Percentiles rank a stretch among this genome's conserved stretches.
phyloP scores from a whole-genome alignment of 192 early-diverging fungal genomes.

The Coemansia sp. region DNA sequence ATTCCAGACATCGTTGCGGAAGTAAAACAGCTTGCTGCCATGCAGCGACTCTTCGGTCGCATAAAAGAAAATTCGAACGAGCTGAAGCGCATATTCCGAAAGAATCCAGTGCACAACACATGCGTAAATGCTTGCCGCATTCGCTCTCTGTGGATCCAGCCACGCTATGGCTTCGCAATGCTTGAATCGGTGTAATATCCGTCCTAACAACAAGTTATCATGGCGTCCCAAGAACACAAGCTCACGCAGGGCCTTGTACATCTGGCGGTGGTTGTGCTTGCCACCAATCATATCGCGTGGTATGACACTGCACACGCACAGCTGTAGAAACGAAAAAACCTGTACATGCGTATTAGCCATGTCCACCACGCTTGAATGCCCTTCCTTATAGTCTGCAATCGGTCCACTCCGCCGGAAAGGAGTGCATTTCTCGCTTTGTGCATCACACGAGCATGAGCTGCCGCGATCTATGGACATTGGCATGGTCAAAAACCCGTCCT shows the following conservation, averaged over 20 bases:
- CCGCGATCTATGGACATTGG: neutral
- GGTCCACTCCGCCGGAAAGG: constrained; percentile 3
- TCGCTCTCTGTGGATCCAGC: constrained; percentile 3
- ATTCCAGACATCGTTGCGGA: constrained; percentile 76
- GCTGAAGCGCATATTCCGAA: constrained; percentile 57
- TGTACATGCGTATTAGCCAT: constrained; percentile 19
- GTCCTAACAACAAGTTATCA: constrained; percentile 63
- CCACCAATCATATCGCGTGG: constrained; percentile 67
- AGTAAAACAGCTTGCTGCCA: constrained; percentile 71
- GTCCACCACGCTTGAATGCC: constrained; percentile 17
- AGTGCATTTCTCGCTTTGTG: neutral
- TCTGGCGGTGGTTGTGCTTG: constrained; percentile 56
- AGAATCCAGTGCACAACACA: constrained; percentile 72
- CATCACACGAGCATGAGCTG: neutral
- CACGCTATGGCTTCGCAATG: constrained; percentile 40
- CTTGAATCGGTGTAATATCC: constrained; percentile 60
- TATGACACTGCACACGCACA: constrained; percentile 57
- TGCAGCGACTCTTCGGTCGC: constrained; percentile 71
- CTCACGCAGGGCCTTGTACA: constrained; percentile 57
- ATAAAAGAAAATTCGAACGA: constrained; percentile 73
- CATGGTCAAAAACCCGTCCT: neutral
- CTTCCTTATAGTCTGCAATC: neutral
- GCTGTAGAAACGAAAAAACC: constrained; percentile 56
- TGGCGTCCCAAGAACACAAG: constrained; percentile 61
- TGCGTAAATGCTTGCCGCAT: constrained; percentile 54